These are phyloP conservation scores for Terana coerulea DNA, from an alignment of 768 basidiomycete species.

Conservation along the genomic window DNA sequence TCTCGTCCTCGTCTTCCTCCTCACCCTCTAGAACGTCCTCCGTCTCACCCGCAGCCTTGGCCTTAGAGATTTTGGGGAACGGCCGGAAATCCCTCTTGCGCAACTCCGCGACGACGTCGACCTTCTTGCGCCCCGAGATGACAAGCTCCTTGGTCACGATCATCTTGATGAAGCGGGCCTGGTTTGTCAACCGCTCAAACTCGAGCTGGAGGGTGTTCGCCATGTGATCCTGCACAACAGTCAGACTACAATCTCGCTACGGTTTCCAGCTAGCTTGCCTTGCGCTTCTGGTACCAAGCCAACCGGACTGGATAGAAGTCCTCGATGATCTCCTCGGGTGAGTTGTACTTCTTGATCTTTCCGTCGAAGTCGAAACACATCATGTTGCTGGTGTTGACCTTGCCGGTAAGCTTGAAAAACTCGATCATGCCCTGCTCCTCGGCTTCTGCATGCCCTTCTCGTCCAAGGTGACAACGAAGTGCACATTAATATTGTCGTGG, in stretches of 20 bases:
- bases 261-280: conserved; percentile 49
- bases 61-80: conserved; percentile 77
- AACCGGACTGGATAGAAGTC: conserved; percentile 90
- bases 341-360: conserved; percentile 91
- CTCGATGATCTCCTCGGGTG: conserved; percentile 87
- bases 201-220: conserved; percentile 77
- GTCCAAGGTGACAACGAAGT: conserved; percentile 80
- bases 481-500: conserved; percentile 88
- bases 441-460: conserved; percentile 81
- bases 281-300: conserved; percentile 92
- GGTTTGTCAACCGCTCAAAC: conserved; percentile 86
- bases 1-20: conserved; percentile 47
- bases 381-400: conserved; percentile 94
- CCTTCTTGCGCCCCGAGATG: conserved; percentile 86
- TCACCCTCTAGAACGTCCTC: conserved; percentile 56
- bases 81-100: conserved; percentile 83
- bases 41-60: conserved; percentile 61
- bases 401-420: conserved; percentile 84
- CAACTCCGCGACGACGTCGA: conserved; percentile 79
- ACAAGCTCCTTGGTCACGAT: conserved; percentile 81
- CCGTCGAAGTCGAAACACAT: conserved; percentile 96
- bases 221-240: conserved; percentile 62
- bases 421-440: conserved; percentile 87
- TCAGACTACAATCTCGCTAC: neutral
- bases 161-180: conserved; percentile 96